phyloP scores from a whole-genome alignment of 805 yeast species.

The Saturnispora bothae region DNA sequence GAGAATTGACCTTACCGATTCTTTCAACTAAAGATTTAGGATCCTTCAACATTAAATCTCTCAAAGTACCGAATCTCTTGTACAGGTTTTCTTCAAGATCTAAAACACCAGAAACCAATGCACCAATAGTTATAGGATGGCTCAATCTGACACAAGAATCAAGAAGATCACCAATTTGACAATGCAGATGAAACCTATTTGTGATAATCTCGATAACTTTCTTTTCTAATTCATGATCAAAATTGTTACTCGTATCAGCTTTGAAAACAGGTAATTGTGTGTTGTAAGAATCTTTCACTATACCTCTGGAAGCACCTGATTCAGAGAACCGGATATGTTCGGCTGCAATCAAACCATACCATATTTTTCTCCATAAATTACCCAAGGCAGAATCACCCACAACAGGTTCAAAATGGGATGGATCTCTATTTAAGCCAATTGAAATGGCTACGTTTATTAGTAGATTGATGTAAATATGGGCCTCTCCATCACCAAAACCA shows the following conservation, averaged over 20 bases:
- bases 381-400: slow-evolving; percentile 18
- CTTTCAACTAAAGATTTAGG: slow-evolving; percentile 15
- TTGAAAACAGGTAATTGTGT: slow-evolving; percentile 39
- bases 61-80: slow-evolving; percentile 24
- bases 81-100: slow-evolving; percentile 29
- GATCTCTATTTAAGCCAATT: slow-evolving; percentile 62
- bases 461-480: slow-evolving; percentile 44
- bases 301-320: slow-evolving; percentile 38
- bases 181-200: slow-evolving; percentile 24
- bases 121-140: slow-evolving; percentile 28
- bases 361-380: slow-evolving; percentile 46
- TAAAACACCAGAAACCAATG: slow-evolving; percentile 27
- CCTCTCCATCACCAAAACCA: slow-evolving; percentile 46
- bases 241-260: slow-evolving; percentile 26
- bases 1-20: slow-evolving; percentile 17
- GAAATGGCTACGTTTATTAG: slow-evolving; percentile 57
- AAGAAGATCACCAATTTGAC: slow-evolving; percentile 26
- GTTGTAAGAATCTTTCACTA: slow-evolving; percentile 35
- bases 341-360: slow-evolving; percentile 39
- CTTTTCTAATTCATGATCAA: slow-evolving; percentile 33
- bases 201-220: slow-evolving; percentile 28
- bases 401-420: slow-evolving; percentile 34
- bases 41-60: slow-evolving; percentile 20
- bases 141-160: slow-evolving; percentile 31
- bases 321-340: slow-evolving; percentile 38